These are phyloP conservation scores for Babesia bigemina DNA, from an alignment of 169 alveolate species.

Conservation along the genomic window DNA sequence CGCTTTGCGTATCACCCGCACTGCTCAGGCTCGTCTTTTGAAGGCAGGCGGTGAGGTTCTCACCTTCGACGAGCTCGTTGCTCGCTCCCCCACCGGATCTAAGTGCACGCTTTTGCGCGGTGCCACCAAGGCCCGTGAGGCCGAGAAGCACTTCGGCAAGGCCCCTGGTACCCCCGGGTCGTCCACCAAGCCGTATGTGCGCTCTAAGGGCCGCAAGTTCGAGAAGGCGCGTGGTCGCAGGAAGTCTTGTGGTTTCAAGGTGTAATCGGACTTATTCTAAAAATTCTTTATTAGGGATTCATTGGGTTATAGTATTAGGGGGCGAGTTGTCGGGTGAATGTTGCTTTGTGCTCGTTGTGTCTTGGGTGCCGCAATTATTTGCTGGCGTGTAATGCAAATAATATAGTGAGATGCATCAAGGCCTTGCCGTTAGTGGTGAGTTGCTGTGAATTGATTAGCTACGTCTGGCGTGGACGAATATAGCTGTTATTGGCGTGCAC, in stretches of 20 bases:
- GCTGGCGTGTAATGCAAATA: too few species aligned
- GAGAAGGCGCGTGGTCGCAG: slow-evolving; percentile 94
- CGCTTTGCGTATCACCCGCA: slow-evolving; percentile 95
- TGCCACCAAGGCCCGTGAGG: slow-evolving; percentile 92
- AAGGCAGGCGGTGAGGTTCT: slow-evolving; percentile 97
- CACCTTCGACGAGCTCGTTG: slow-evolving; percentile 96
- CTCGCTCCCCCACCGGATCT: slow-evolving; percentile 90
- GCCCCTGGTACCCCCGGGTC: slow-evolving; percentile 93
- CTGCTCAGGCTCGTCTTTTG: slow-evolving; percentile 94
- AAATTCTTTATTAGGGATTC: background rate
- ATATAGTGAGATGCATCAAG: too few species aligned
- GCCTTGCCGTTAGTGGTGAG: too few species aligned
- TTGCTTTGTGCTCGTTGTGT: too few species aligned
- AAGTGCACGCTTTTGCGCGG: slow-evolving; percentile 95
- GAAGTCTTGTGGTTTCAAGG: slow-evolving; percentile 89
- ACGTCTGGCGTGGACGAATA: too few species aligned
- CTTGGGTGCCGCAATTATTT: too few species aligned
- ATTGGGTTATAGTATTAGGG: background rate
- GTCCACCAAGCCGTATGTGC: slow-evolving; percentile 89
- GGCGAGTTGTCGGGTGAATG: too few species aligned
- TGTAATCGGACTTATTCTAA: slow-evolving; percentile 47
- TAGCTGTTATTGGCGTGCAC: too few species aligned
- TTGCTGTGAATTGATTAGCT: too few species aligned
- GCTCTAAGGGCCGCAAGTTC: slow-evolving; percentile 91
- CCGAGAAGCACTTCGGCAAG: slow-evolving; percentile 94